Base-by-base conservation (phyloP, 2,329 filamentous ascomycete genomes). In the Pseudodiploospora longispora region DNA sequence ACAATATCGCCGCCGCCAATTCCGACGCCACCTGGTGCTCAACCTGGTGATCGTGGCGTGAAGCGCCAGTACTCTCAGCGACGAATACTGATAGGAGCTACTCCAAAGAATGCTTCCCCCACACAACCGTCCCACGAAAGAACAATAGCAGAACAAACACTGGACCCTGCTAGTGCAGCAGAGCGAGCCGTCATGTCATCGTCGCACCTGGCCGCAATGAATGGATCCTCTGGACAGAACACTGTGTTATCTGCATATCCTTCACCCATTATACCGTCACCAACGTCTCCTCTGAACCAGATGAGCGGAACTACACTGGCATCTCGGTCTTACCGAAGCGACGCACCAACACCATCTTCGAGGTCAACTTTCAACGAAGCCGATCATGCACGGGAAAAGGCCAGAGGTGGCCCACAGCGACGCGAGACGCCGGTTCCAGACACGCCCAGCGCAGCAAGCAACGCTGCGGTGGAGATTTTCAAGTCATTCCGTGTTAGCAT, bases 401-500 rank as follows among this genome's bases (percentile, higher is more conserved):
- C 43, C 19, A 42, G 33, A 1, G 36, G 34, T 19, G 69, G 69
- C 4, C 75, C 75, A n/a, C 72, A 78, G 45, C 69, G 80, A 38
- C 72, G 75, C 52, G 78, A 80, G 59, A 82, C 78, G 1, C 79
- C 79, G 1, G 78, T 75, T 2, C 76, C 77, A 19, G 78, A 83
- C 50, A 81, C 78, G 1, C 76, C 78, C 1, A 73, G 69, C 47
- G 32, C 9, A 34, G 65, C 70, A 28, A 72, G 70, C 56, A 75
- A 75, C 47, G 69, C 75, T 9, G 80, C 78, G 1, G 90, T 96
- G 47, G 93, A 98, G 65, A 96, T 98, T 47, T 97, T 97, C 80
- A 98, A 98, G 64, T 95, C 87, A 1, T 98, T 98, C 76, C 83
- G 91, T 34, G 93, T 98, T 50, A 93, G 87, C 61, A 94, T 97